Evolutionary conservation across 83 land plant genomes (phyloP), one percentile per base, ranked within the genome.

Genomic region (Picea engelmannii): DNA sequence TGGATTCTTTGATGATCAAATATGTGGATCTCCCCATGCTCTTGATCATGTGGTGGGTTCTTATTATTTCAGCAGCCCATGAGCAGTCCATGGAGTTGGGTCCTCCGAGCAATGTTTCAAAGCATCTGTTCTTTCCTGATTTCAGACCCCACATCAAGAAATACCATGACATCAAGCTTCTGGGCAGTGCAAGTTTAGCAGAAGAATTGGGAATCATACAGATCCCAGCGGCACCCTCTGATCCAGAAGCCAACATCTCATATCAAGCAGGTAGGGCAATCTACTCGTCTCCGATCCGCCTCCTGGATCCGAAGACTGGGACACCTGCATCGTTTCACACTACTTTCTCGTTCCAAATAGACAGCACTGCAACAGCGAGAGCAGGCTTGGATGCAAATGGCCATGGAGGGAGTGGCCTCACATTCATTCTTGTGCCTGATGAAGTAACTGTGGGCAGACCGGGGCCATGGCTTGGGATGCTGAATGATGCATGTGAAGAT

Each of bases 391-490:
- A 70, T 70, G 74, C 49, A 2, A 70, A 70, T 70, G 55, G 16
- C 18, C 35, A 52, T 49, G 86, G 82, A 27, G 82, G 86, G 38
- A 80, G 83, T 44, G 83, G 87, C 20, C 66, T 85, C 27, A 78
- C 82, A 9, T 85, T 85, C 64, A 81, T 85, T 76, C 62, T 85
- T n/a, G 87, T 85, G 27, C 87, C 87, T 20, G 87, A 85, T 47
- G 87, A 85, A 69, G 69, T 85, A 68, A 81, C 87, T 42, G 87
- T 85, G 16, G 87, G 87, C 59, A 55, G 87, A 65, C 69, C 83
- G 0, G 87, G 87, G 8, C 83, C 87, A 58, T 85, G 87, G 87
- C 83, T 85, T 16, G 87, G 66, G 13, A 85, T 85, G 83, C 76
- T 85, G 11, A 85, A 85, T 62, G 87, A 85, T 69, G 87, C 81